phyloP scores from a whole-genome alignment of 2,329 filamentous ascomycete genomes.

The Penicillium sp. region DNA sequence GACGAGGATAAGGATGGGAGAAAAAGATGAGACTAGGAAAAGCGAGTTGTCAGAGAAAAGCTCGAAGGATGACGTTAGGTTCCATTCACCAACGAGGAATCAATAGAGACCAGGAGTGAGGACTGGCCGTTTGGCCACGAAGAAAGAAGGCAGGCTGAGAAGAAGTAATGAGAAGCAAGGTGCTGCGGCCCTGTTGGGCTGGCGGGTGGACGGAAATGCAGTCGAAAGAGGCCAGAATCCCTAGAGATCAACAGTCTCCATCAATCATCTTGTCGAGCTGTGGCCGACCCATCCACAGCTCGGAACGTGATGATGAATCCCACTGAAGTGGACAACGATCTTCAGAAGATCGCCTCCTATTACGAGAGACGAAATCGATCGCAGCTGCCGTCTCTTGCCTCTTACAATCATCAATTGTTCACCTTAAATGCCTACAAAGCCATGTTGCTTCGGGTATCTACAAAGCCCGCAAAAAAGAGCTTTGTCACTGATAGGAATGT shows the following conservation, averaged over 20 bases:
- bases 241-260: constrained; percentile 6
- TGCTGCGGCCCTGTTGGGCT: background rate
- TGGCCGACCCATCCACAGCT: background rate
- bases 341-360: background rate
- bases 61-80: background rate
- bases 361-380: background rate
- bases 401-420: background rate
- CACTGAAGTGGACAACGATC: background rate
- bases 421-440: background rate
- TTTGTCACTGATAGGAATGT: background rate
- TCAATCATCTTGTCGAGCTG: background rate
- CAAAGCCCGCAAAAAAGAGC: background rate
- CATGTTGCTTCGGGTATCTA: background rate
- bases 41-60: background rate
- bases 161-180: background rate
- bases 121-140: background rate
- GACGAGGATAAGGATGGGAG: background rate
- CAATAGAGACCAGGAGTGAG: background rate
- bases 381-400: background rate
- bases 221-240: background rate
- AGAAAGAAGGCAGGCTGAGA: background rate
- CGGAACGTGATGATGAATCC: background rate
- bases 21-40: background rate
- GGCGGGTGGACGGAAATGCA: background rate
- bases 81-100: background rate